Conservation (phyloP, 306 rosid genomes). For the Fagus crenata region DNA sequence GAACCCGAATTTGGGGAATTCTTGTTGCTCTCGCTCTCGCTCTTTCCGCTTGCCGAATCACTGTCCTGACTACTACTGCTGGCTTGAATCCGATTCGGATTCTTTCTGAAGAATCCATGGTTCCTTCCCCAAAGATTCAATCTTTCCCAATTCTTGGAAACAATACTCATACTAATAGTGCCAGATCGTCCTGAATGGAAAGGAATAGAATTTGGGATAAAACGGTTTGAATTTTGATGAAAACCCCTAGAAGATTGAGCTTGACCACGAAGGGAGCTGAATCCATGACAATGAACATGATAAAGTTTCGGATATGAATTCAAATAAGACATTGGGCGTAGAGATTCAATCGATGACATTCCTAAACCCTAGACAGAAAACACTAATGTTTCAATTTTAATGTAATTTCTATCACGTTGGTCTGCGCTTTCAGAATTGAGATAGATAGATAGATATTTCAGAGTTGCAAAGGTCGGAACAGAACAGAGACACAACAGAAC, state of each 20-base stretch:
- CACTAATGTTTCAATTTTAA: constrained; percentile 21
- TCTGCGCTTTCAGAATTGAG: constrained; percentile 2
- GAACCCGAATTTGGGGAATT: constrained; percentile 55
- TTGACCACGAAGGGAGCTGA: constrained; percentile 41
- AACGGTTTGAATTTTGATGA: constrained; percentile 36
- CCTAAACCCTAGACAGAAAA: constrained; percentile 28
- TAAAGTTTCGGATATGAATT: constrained; percentile 48
- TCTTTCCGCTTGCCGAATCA: constrained; percentile 72
- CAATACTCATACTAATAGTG: neutral
- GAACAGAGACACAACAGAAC: constrained; percentile 10
- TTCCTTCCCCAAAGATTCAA: constrained; percentile 48
- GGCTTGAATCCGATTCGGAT: constrained; percentile 38
- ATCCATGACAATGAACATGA: constrained; percentile 39
- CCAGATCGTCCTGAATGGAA: constrained; percentile 13
- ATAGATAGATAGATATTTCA: constrained; percentile 23
- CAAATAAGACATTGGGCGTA: constrained; percentile 44
- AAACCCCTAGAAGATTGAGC: constrained; percentile 38
- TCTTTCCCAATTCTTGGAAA: constrained; percentile 38
- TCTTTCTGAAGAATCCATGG: constrained; percentile 27
- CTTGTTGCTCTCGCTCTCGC: constrained; percentile 54
- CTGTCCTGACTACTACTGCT: constrained; percentile 52
- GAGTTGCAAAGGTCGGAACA: constrained; percentile 26
- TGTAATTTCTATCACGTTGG: neutral
- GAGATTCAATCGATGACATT: constrained; percentile 68
- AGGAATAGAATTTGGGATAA: constrained; percentile 40